A percentile compares a stretch with the other conserved stretches of the same genome.
Conservation (phyloP, 352 stramenopile species). For the Globisporangium okanoganense region DNA sequence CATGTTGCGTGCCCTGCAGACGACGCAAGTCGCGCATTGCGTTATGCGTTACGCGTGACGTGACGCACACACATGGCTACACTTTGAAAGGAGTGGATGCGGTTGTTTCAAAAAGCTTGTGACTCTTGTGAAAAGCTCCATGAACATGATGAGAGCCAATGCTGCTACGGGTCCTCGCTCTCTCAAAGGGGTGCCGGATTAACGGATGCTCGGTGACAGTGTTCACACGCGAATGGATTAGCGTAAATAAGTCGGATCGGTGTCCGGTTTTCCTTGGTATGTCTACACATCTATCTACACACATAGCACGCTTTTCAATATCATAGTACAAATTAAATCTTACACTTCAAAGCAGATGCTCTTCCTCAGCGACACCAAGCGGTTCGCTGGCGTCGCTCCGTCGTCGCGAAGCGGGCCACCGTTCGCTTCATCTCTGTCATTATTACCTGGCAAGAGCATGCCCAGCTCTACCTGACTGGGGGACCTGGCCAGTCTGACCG, state of each 20-base stretch:
- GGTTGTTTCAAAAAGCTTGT: neutral
- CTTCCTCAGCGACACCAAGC: conserved; percentile 14
- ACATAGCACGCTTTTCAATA: no score
- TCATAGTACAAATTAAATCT: conserved; percentile 10
- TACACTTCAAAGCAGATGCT: conserved; percentile 37
- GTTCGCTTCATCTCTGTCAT: neutral
- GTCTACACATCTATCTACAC: neutral
- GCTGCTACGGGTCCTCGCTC: no score
- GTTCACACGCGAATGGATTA: neutral
- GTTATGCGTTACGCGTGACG: neutral
- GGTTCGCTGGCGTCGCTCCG: neutral
- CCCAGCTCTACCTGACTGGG: neutral
- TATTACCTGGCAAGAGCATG: neutral
- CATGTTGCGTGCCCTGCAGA: no score
- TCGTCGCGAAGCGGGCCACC: neutral
- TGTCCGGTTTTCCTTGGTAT: neutral
- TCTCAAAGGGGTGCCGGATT: no score
- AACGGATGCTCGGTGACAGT: no score
- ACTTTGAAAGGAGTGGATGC: neutral
- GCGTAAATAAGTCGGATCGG: neutral
- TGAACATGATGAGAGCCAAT: neutral
- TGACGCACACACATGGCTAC: neutral
- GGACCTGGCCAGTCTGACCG: conserved; percentile 5
- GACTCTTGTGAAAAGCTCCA: neutral
- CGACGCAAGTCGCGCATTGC: no score